Evolutionary conservation across 164 flowering plant genomes (phyloP).

Genomic region (Malania oleifera): DNA sequence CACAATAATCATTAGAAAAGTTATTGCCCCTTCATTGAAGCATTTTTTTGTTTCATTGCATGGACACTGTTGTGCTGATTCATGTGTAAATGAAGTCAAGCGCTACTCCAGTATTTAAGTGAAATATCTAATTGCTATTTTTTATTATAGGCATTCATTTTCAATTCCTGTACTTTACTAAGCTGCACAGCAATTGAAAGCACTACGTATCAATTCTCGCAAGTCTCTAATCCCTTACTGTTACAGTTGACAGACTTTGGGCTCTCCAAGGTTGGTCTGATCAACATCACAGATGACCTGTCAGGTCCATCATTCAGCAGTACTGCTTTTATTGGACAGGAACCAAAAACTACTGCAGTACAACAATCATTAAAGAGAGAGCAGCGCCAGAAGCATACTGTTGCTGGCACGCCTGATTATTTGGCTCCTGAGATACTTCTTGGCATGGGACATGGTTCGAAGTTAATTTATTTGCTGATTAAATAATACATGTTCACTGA

Average conservation of each 20-base stretch:
- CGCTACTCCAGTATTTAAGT: no score
- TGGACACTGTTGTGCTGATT: no score
- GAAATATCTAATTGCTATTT: no score
- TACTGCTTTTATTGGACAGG: conserved; percentile 44
- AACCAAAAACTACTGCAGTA: conserved; percentile 25
- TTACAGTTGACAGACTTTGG: conserved; percentile 99
- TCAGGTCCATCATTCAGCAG: conserved; percentile 55
- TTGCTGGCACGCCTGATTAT: conserved; percentile 99
- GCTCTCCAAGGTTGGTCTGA: conserved; percentile 96
- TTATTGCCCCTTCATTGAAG: no score
- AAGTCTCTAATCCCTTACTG: conserved; percentile 41
- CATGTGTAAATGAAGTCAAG: no score
- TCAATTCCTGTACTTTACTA: no score
- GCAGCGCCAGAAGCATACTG: conserved; percentile 71
- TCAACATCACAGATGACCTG: conserved; percentile 92
- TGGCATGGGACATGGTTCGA: conserved; percentile 95
- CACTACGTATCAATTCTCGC: conserved; percentile 26
- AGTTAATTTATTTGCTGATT: conserved; percentile 7
- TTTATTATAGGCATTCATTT: no score
- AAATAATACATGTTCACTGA: not conserved
- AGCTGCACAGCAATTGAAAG: no score
- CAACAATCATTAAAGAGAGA: conserved; percentile 44
- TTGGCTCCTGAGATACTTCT: conserved; percentile 99
- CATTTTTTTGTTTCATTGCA: no score
- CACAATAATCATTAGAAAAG: no score